These are phyloP conservation scores for Darksidea phi DNA, from an alignment of 495 filamentous ascomycete genomes.

Conservation along the genomic window DNA sequence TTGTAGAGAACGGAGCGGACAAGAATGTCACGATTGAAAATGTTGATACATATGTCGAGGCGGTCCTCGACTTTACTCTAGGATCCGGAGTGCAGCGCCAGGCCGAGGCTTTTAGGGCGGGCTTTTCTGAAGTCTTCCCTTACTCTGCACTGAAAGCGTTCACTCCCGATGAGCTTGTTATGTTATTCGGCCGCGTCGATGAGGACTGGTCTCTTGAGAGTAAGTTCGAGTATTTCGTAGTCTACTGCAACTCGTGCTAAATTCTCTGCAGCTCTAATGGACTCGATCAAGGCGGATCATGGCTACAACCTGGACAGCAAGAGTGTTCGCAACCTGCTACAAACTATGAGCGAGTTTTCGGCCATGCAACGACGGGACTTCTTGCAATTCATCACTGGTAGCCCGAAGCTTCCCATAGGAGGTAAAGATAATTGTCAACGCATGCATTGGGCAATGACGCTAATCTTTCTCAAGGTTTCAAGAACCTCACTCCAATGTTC, in stretches of 20 bases:
- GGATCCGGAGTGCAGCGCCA: constrained; percentile 83
- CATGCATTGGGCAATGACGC: constrained; percentile 29
- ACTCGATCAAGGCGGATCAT: constrained; percentile 99
- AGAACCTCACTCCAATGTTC: constrained; percentile 93
- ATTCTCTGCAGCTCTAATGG: constrained; percentile 76
- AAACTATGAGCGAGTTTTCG: constrained; percentile 88
- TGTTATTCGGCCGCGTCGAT: constrained; percentile 89
- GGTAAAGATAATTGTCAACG: constrained; percentile 57
- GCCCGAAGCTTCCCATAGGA: constrained; percentile 96
- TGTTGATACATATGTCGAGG: constrained; percentile 81
- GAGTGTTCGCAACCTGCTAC: constrained; percentile 89
- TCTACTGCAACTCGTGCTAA: constrained; percentile 2
- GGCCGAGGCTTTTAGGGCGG: constrained; percentile 83
- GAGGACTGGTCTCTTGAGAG: constrained; percentile 98
- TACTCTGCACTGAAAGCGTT: constrained; percentile 91
- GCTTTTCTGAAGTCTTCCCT: constrained; percentile 96
- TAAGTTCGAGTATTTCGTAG: constrained; percentile 49
- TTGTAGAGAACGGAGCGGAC: constrained; percentile 71
- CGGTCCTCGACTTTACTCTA: constrained; percentile 87
- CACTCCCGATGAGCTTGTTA: constrained; percentile 94
- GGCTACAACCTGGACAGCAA: constrained; percentile 99
- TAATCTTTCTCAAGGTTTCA: constrained; percentile 68
- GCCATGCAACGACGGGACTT: constrained; percentile 82
- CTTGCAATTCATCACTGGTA: constrained; percentile 96
- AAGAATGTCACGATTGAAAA: constrained; percentile 81